Evolutionary conservation across 192 early-diverging fungal species (phyloP).

Genomic region (Coemansia sp.): DNA sequence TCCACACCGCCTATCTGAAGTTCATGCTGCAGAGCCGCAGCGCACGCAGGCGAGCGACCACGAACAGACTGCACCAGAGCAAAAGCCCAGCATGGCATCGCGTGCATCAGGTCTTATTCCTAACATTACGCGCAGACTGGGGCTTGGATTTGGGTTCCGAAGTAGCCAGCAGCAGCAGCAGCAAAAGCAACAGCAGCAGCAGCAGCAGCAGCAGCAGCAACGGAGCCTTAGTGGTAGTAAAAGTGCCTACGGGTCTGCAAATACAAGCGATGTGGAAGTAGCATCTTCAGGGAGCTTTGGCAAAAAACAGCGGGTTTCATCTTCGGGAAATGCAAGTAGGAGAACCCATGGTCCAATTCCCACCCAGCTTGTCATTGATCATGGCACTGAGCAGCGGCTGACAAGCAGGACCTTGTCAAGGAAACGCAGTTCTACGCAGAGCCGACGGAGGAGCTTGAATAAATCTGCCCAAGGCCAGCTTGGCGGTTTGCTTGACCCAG

Average conservation of each 20-base stretch:
- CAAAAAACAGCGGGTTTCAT: slow-evolving; percentile 1
- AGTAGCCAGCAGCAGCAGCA: slow-evolving; percentile 12
- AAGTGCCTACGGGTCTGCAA: background rate
- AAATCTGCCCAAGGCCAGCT: background rate
- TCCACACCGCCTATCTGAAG: background rate
- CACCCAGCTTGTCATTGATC: slow-evolving; percentile 31
- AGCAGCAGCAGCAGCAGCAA: slow-evolving; percentile 13
- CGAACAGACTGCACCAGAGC: background rate
- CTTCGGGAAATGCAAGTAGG: background rate
- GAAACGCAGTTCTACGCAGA: background rate
- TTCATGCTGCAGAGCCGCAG: background rate
- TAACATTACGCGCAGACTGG: slow-evolving; percentile 42
- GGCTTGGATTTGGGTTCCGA: slow-evolving; percentile 45
- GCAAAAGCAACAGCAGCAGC: slow-evolving; percentile 5
- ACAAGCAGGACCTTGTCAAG: background rate
- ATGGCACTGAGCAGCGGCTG: background rate
- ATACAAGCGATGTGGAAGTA: slow-evolving; percentile 21
- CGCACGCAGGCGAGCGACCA: slow-evolving; percentile 1
- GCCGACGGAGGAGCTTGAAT: background rate
- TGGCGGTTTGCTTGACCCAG: background rate
- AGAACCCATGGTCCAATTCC: slow-evolving; percentile 26
- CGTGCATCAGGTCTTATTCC: slow-evolving; percentile 49
- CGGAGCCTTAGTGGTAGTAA: slow-evolving; percentile 16
- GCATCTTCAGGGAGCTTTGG: background rate
- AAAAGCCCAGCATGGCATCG: slow-evolving; percentile 29